These are phyloP conservation scores for Achaetomium macrosporum DNA, from an alignment of 2,329 filamentous ascomycete species.

Conservation along the genomic window DNA sequence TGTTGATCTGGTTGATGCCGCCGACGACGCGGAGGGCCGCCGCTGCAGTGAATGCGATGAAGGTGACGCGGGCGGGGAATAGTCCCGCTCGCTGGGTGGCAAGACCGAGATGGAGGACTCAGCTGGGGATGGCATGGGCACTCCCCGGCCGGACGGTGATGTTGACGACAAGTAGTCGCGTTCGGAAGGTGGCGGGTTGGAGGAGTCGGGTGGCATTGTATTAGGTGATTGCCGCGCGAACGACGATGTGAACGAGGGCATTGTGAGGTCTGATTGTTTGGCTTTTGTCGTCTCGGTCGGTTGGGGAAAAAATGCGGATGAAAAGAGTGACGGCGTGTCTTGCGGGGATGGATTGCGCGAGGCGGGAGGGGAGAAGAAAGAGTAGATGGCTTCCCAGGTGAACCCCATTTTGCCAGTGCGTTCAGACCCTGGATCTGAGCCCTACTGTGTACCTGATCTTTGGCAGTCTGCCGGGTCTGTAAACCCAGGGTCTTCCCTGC, in stretches of 20 bases:
- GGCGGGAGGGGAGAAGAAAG: slow-evolving; percentile 15
- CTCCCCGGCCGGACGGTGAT: background rate
- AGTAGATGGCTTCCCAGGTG: slow-evolving; percentile 14
- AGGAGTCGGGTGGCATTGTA: no score
- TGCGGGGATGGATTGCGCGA: background rate
- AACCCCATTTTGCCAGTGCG: slow-evolving; percentile 13
- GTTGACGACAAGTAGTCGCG: no score
- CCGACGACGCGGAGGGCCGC: slow-evolving; percentile 17
- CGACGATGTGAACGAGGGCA: slow-evolving; percentile 1
- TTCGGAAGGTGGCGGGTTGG: no score
- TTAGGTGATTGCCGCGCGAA: background rate
- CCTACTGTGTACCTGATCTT: background rate
- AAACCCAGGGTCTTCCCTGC: slow-evolving; percentile 12
- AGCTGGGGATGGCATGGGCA: slow-evolving; percentile 1
- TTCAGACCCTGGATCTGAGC: background rate
- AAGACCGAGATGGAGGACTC: slow-evolving; percentile 3
- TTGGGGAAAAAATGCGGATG: background rate
- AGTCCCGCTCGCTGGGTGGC: slow-evolving; percentile 7
- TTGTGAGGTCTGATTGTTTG: slow-evolving; percentile 6
- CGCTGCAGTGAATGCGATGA: background rate
- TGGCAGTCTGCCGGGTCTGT: background rate
- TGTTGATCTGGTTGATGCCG: background rate
- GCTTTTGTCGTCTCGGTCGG: background rate
- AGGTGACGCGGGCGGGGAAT: slow-evolving; percentile 1
- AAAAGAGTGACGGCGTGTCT: slow-evolving; percentile 4